Conservation (phyloP, 2,329 filamentous ascomycete genomes). For the Phoma herbarum region DNA sequence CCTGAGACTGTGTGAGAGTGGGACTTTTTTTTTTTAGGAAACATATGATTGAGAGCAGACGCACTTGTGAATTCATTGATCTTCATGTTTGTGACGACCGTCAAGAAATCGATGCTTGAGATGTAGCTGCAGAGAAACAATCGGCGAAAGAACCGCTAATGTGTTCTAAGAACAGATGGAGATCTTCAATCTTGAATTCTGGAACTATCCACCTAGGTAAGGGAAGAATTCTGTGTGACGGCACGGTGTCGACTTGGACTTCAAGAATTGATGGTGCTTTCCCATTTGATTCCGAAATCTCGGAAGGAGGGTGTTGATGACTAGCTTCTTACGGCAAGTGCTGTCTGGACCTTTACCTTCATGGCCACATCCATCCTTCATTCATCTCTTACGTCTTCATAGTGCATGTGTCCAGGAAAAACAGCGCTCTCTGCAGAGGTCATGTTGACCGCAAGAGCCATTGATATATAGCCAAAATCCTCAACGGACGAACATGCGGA, state of each 20-base stretch:
- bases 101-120: neutral
- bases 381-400: neutral
- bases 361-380: neutral
- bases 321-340: conserved; percentile 17
- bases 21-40: too few species aligned
- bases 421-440: neutral
- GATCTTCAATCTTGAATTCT: neutral
- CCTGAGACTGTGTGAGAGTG: conserved; percentile 64
- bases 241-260: neutral
- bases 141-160: neutral
- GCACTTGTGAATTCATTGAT: conserved; percentile 54
- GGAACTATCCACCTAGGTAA: neutral
- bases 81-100: conserved; percentile 43
- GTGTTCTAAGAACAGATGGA: too few species aligned
- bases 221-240: neutral
- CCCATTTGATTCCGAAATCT: conserved; percentile 14
- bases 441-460: neutral
- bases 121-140: neutral
- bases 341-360: neutral
- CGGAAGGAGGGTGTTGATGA: conserved; percentile 11
- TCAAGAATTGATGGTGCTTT: neutral
- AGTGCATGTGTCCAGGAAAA: neutral
- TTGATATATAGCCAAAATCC: neutral
- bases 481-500: conserved; percentile 11
- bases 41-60: neutral